A percentile compares a stretch with the other conserved stretches of the same genome.
Evolutionary conservation across 345 rosid species (phyloP).

Genomic region (Aquilaria sinensis): DNA sequence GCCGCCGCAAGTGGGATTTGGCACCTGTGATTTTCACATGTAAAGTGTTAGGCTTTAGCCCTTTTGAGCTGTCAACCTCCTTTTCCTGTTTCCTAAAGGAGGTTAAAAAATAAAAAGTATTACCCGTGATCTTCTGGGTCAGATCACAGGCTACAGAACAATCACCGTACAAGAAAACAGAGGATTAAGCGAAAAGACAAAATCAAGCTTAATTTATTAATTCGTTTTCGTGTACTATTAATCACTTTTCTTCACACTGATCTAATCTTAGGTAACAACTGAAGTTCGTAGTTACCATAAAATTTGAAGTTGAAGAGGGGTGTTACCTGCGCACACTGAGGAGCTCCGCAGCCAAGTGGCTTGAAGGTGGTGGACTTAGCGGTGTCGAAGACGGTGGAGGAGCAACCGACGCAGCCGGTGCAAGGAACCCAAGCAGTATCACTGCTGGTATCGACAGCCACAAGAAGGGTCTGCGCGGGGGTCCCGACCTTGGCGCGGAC

Average conservation of each 20-base stretch:
- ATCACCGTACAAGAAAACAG: no score
- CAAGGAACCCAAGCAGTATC: constrained; percentile 92
- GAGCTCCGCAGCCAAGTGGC: constrained; percentile 48
- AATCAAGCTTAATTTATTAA: no score
- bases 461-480: constrained; percentile 73
- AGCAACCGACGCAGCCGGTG: constrained; percentile 70
- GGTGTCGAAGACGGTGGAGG: constrained; percentile 47
- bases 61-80: no score
- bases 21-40: constrained; percentile 38
- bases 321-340: constrained; percentile 80
- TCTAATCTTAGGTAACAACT: no score
- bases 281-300: no score
- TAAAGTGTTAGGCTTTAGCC: not conserved
- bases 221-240: no score
- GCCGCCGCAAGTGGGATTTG: constrained; percentile 57
- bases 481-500: constrained; percentile 72
- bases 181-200: no score
- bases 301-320: no score
- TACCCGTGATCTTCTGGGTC: constrained; percentile 8
- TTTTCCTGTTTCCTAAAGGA: not conserved
- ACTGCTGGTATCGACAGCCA: constrained; percentile 89
- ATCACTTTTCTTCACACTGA: no score
- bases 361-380: constrained; percentile 51
- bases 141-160: not conserved
- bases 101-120: not conserved